Percentiles rank a stretch among this genome's conserved stretches.
Conservation (phyloP, 2,329 filamentous ascomycete genomes). For the Ophiostoma quercus region DNA sequence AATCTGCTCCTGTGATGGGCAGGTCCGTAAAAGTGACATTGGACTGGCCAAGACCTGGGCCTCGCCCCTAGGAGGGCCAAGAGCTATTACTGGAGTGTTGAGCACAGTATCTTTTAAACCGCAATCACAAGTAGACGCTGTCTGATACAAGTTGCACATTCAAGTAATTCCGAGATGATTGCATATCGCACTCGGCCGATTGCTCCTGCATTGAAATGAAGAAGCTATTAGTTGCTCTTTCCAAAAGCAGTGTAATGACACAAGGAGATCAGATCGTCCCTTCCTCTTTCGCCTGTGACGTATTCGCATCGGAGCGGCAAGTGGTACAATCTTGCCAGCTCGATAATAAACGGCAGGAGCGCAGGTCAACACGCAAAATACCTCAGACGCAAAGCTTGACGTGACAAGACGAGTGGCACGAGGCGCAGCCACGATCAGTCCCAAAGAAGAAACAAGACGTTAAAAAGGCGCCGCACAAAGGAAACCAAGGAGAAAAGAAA, state of each 20-base stretch:
- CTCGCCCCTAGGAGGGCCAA: conserved; percentile 8
- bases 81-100: neutral
- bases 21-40: neutral
- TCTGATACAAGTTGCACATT: neutral
- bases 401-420: neutral
- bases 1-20: neutral
- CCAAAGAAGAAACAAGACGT: conserved; percentile 17
- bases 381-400: conserved; percentile 9
- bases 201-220: neutral
- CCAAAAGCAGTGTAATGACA: too few species aligned
- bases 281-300: neutral
- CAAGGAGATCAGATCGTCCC: neutral
- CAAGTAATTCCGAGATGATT: neutral
- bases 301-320: neutral
- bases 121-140: neutral
- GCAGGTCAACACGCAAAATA: neutral
- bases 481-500: neutral
- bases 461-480: conserved; percentile 16
- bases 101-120: neutral
- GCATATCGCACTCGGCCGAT: neutral
- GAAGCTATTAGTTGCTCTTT: too few species aligned
- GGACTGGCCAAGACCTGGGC: conserved; percentile 3
- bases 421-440: conserved; percentile 13
- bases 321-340: neutral
- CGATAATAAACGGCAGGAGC: neutral